phyloP scores from a whole-genome alignment of 2,329 filamentous ascomycete species.

The Rachicladosporium sp. region DNA sequence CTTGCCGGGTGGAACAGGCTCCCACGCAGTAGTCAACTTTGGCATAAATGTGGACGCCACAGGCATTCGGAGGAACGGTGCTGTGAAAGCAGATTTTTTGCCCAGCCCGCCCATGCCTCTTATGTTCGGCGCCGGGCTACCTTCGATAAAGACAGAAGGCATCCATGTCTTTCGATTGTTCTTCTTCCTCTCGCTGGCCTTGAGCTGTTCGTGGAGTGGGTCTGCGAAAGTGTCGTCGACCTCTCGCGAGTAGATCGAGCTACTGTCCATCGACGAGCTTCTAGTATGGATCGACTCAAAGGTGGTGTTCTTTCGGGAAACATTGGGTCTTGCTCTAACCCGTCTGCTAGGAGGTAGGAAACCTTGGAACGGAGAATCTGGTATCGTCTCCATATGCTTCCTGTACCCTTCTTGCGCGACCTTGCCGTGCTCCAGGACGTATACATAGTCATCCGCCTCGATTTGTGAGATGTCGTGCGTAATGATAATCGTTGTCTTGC shows the following conservation, averaged over 20 bases:
- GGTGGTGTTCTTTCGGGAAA: constrained; percentile 7
- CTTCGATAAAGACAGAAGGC: constrained; percentile 16
- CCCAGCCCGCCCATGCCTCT: constrained; percentile 8
- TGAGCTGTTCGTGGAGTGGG: constrained; percentile 17
- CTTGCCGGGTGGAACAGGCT: not conserved
- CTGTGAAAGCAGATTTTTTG: constrained; percentile 11
- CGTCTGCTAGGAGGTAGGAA: constrained; percentile 17
- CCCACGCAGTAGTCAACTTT: constrained; percentile 2
- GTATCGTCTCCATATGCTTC: constrained; percentile 36
- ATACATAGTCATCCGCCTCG: constrained; percentile 58
- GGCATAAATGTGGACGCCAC: constrained; percentile 1
- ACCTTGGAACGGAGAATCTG: constrained; percentile 19
- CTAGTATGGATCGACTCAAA: constrained; percentile 10
- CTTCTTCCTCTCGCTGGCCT: constrained; percentile 14
- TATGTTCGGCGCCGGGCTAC: constrained; percentile 15
- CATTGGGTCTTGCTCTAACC: constrained; percentile 9
- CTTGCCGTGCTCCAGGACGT: constrained; percentile 58
- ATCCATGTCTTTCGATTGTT: constrained; percentile 14
- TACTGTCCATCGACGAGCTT: constrained; percentile 10
- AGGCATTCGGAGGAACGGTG: constrained; percentile 10
- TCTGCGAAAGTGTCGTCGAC: constrained; percentile 9
- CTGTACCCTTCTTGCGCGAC: constrained; percentile 59
- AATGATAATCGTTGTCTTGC: constrained; percentile 83
- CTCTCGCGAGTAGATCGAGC: constrained; percentile 4
- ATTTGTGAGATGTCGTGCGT: constrained; percentile 83